Evolutionary conservation across 176 grass and related monocot genomes (phyloP), one percentile per base, ranked within the genome.

Genomic region (Oryza australiensis): DNA sequence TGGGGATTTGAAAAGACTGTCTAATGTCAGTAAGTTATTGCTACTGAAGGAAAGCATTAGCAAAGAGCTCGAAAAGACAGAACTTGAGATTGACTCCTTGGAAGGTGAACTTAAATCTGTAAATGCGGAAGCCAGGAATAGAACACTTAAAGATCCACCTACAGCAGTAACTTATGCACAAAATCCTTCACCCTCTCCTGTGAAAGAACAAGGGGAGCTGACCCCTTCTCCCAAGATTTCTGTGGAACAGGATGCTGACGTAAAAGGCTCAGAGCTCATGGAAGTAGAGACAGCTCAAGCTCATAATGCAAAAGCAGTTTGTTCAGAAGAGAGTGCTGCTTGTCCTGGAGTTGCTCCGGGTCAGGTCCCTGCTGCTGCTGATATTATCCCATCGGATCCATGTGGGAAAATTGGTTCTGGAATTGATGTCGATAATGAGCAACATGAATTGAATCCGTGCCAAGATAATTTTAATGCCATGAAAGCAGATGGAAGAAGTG

Each of bases 51-150:
- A 81, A 59, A 77, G 55, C 66, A 91, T 96, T 85, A 87, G 91
- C 11, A 99, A 92, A 71, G 89, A 93, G 69, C 86, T 94, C 7
- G 97, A 96, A 72, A 96, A 86, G 78, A 90, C 85, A 75, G 97
- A 96, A 87, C 81, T 82, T 41, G 87, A 96, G 92, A 92, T 99
- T 49, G 97, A 99, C 90, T 92, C 72, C 2, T 77, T 99, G 22
- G 97, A 99, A 86, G 89, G 88, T 20, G 89, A 96, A 83, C 89
- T 99, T 35, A 96, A 89, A 74, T 78, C 76, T 32, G 29, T 86
- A 26, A 78, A 46, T 22, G 23, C 12, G 73, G 79, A 86, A 79
- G 42, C 78, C 24, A 66, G 42, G 83, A 80, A 64, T 72, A 46
- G 26, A 63, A 13, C 32, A 75, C 26, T 27, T 70, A 49, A 82